These are phyloP conservation scores for Chenopodium formosanum DNA, from an alignment of 148 eudicot genomes.

Conservation along the genomic window DNA sequence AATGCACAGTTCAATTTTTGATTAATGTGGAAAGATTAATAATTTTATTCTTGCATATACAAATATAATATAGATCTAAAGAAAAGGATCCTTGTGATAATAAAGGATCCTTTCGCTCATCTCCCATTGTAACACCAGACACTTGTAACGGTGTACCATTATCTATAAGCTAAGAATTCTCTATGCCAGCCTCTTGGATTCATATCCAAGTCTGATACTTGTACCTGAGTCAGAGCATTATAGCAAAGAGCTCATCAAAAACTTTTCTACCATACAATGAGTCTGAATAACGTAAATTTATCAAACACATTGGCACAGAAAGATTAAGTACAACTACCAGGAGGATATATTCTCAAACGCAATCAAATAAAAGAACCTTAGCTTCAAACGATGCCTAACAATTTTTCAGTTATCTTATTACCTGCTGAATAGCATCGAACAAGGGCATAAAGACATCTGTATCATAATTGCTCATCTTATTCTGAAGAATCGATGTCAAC, in stretches of 20 bases:
- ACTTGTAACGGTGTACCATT: not conserved
- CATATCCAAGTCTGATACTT: not conserved
- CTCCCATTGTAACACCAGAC: not conserved
- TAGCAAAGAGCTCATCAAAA: not conserved
- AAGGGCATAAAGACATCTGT: slow-evolving; percentile 93
- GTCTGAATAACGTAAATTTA: not conserved
- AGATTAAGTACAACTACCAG: not conserved
- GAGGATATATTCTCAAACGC: not conserved
- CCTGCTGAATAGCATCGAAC: slow-evolving; percentile 84
- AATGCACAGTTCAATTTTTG: not conserved
- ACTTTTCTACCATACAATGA: not conserved
- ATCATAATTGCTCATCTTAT: slow-evolving; percentile 96
- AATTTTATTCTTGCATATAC: not conserved
- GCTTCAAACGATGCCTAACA: not conserved
- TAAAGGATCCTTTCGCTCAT: not conserved
- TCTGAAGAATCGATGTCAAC: slow-evolving; percentile 94
- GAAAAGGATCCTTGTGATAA: not conserved
- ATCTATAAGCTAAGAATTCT: not conserved
- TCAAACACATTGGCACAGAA: not conserved
- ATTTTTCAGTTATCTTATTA: slow-evolving; percentile 26
- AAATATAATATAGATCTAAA: not conserved
- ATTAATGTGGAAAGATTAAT: not conserved
- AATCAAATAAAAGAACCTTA: slow-evolving; percentile 1
- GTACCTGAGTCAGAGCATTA: not conserved
- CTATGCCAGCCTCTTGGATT: not conserved